phyloP scores from a whole-genome alignment of 2,329 filamentous ascomycete genomes.

The Calonectria henricotiae region DNA sequence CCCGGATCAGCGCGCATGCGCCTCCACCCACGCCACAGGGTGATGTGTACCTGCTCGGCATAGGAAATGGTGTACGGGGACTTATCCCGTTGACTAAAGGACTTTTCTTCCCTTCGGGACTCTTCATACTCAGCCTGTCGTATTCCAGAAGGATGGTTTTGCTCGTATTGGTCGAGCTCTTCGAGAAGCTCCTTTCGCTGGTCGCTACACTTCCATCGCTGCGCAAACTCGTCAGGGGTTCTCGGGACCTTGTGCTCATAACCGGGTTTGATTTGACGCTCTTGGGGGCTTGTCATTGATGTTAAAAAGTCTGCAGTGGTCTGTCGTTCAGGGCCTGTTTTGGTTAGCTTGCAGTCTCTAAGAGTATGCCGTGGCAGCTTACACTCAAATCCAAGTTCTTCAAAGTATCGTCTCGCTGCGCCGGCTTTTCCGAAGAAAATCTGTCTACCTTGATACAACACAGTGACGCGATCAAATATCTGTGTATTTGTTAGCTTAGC shows the following conservation, averaged over 20 bases:
- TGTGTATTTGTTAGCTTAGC: conserved; percentile 57
- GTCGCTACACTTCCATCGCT: conserved; percentile 54
- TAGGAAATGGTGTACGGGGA: conserved; percentile 68
- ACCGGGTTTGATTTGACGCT: conserved; percentile 55
- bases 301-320: conserved; percentile 53
- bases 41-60: conserved; percentile 63
- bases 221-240: conserved; percentile 59
- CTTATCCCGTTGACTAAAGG: conserved; percentile 59
- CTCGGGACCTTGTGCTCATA: conserved; percentile 56
- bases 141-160: conserved; percentile 42
- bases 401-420: conserved; percentile 75
- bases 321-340: conserved; percentile 48
- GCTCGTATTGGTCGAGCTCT: conserved; percentile 54
- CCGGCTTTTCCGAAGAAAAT: conserved; percentile 76
- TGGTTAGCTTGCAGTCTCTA: not conserved
- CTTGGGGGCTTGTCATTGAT: conserved; percentile 63
- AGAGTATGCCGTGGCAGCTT: not conserved
- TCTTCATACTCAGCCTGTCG: conserved; percentile 46
- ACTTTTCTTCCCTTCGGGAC: conserved; percentile 48
- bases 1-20: conserved; percentile 60
- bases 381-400: conserved; percentile 58
- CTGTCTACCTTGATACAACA: conserved; percentile 79
- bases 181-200: conserved; percentile 51
- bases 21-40: conserved; percentile 61
- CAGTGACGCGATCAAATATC: conserved; percentile 78